phyloP scores from a whole-genome alignment of 306 rosid species.

The Benincasa hispida region DNA sequence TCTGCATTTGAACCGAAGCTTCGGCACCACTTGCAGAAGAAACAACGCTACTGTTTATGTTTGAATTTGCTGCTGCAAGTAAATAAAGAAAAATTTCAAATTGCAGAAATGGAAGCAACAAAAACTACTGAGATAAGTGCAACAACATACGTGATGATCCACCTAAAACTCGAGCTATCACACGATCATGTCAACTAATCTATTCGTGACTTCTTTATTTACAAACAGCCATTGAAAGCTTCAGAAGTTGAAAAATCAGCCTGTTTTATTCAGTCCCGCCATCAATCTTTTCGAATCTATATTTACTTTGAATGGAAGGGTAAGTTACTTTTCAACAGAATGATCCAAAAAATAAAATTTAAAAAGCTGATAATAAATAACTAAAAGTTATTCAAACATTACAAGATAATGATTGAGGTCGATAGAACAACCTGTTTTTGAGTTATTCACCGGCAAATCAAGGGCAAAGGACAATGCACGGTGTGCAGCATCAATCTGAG shows the following conservation, averaged over 20 bases:
- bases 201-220: not conserved
- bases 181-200: not conserved
- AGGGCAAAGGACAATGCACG: constrained; percentile 68
- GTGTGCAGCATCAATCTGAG: constrained; percentile 58
- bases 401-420: not conserved
- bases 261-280: not conserved
- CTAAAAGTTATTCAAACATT: not conserved
- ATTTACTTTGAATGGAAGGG: not conserved
- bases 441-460: constrained; percentile 51
- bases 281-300: not conserved
- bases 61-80: not conserved
- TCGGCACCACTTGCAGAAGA: constrained; percentile 16
- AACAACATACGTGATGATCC: not conserved
- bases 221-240: not conserved
- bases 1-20: constrained; percentile 20
- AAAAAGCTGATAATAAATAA: not conserved
- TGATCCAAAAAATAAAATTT: not conserved
- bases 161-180: not conserved
- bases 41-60: not conserved
- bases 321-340: not conserved
- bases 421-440: constrained; percentile 32
- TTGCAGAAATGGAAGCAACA: not conserved
- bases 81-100: not conserved
- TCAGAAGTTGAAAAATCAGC: not conserved
- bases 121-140: not conserved